Conservation (phyloP, 495 filamentous ascomycete species). For the Tuber indicum region DNA sequence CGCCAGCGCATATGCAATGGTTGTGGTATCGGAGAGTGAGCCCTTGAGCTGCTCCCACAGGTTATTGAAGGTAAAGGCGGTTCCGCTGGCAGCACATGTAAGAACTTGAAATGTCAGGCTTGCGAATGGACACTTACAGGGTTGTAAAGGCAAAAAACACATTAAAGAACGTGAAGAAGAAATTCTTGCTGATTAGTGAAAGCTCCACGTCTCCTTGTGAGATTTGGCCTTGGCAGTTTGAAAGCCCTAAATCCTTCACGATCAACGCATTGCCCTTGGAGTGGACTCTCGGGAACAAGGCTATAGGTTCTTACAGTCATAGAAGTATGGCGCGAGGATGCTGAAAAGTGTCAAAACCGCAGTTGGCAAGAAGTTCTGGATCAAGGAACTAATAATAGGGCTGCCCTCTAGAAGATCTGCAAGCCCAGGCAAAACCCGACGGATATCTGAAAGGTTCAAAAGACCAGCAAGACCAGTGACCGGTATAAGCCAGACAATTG, state of each 20-base stretch:
- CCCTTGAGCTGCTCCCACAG: conserved; percentile 66
- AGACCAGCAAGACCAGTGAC: conserved; percentile 72
- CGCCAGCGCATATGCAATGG: conserved; percentile 70
- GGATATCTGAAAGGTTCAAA: conserved; percentile 69
- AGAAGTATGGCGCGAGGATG: conserved; percentile 83
- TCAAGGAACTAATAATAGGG: conserved; percentile 62
- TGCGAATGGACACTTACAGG: conserved; percentile 45
- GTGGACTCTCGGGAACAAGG: background rate
- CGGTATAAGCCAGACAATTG: conserved; percentile 81
- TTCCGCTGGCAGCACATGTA: conserved; percentile 47
- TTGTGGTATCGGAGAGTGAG: conserved; percentile 67
- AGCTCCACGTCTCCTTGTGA: conserved; percentile 93
- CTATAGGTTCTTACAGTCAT: conserved; percentile 58
- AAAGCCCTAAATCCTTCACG: conserved; percentile 52
- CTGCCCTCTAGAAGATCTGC: conserved; percentile 60
- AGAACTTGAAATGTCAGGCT: background rate
- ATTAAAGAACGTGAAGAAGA: conserved; percentile 99
- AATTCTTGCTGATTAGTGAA: conserved; percentile 94
- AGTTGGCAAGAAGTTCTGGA: conserved; percentile 84
- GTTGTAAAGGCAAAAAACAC: conserved; percentile 92
- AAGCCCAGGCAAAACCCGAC: conserved; percentile 63
- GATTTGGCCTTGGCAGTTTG: conserved; percentile 85
- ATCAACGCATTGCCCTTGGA: conserved; percentile 13
- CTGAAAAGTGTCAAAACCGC: conserved; percentile 76
- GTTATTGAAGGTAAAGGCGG: conserved; percentile 57